A percentile compares a stretch with the other conserved stretches of the same genome.
Evolutionary conservation across 2,329 filamentous ascomycete species (phyloP).

Genomic region (Fusarium nurragi): DNA sequence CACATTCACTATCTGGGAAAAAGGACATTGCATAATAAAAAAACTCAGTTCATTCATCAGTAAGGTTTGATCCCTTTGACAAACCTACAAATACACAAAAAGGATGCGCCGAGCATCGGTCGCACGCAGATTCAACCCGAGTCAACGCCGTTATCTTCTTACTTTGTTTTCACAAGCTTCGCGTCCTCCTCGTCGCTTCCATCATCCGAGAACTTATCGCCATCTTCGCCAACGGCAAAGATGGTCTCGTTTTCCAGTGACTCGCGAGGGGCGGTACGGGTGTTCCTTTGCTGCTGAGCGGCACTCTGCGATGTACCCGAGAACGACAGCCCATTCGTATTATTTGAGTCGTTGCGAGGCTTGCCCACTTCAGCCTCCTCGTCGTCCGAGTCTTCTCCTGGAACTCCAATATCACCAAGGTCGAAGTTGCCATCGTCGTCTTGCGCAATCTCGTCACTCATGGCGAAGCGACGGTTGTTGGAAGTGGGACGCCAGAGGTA

Average conservation of each 20-base stretch:
- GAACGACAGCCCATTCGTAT: constrained; percentile 41
- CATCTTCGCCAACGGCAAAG: constrained; percentile 89
- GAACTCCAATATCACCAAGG: constrained; percentile 88
- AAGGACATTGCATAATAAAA: constrained; percentile 4
- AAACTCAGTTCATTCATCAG: constrained; percentile 35
- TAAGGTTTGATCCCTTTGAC: constrained; percentile 19
- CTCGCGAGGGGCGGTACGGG: constrained; percentile 58
- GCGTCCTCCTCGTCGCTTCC: constrained; percentile 65
- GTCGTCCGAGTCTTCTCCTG: constrained; percentile 65
- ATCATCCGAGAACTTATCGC: constrained; percentile 83
- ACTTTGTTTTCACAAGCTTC: constrained; percentile 61
- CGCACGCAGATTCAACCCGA: constrained; percentile 3
- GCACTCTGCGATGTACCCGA: constrained; percentile 39
- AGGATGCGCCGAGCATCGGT: constrained; percentile 3
- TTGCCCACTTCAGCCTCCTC: constrained; percentile 64
- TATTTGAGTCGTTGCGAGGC: constrained; percentile 37
- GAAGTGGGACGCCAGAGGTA: constrained; percentile 97
- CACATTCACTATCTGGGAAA: constrained; percentile 3
- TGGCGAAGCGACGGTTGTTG: constrained; percentile 96
- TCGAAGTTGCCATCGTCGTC: constrained; percentile 97
- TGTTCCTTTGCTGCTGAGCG: constrained; percentile 37
- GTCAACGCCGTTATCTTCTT: constrained; percentile 33
- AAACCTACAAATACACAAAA: constrained; percentile 39
- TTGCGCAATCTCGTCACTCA: constrained; percentile 99
- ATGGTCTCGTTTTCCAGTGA: constrained; percentile 89